Evolutionary conservation across 208 protist genomes (phyloP), one percentile per base, ranked within the genome.

Genomic region (Wallacemonas collosoma): DNA sequence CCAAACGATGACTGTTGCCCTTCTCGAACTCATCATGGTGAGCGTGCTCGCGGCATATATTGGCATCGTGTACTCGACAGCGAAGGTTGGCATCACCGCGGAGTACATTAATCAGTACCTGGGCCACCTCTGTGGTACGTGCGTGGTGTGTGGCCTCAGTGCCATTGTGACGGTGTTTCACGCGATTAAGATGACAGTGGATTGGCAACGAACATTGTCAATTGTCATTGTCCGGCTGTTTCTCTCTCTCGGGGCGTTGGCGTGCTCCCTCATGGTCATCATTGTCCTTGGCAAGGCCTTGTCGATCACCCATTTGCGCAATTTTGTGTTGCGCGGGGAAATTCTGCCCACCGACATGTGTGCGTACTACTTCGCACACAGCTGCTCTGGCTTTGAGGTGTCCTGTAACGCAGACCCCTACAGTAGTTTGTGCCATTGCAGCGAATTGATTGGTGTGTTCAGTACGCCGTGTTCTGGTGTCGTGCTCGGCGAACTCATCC

Each of bases 1-100:
- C 45, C 83, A 94, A 48, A 96, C 91, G 5, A 81, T 94, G 70
- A 80, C 76, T 17, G 56, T 91, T 40, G 88, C 78, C 1, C 47
- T 87, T 8, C 53, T 91, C 36, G 75, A 93, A 54, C 15, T 90
- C 7, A 40, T 90, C 14, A 64, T 88, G 38, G 56, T 75, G 39
- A 35, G 86, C 2, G 26, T 82, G 0, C 9, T 88, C 17, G 69
- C 81, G 40, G 17, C 76, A 15, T 85, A 85, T 53, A 67, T 71
- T 8, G 54, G 79, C 35, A 75, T 80, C 35, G 77, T 68, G 11
- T 79, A 81, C 73, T 36, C 71, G 3, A 75, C 70, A 0, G 65
- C 62, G 11, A 47, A 69, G 17, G 1, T 5, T 2, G 4, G 45
- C 9, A 44, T 91, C 1, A 58, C 88, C 2, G 70, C 69, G 6